Evolutionary conservation across 306 rosid species (phyloP), one percentile per base, ranked within the genome.

Genomic region (Acmispon strigosus): DNA sequence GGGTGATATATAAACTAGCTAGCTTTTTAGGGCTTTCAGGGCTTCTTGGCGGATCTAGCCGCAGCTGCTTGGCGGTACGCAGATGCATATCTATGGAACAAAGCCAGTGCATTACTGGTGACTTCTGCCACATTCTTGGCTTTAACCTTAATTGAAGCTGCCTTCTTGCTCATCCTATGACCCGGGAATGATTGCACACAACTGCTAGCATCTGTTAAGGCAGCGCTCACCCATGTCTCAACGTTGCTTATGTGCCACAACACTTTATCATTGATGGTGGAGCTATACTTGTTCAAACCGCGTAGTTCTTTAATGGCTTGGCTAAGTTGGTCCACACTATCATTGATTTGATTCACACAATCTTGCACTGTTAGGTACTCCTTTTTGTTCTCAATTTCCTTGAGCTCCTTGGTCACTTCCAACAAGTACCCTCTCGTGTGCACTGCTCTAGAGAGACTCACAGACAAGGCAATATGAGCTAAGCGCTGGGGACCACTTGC

Each of bases 181-280:
- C 87, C 86, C 0, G 83, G 83, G 1, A 89, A 73, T 2, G 70
- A 76, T 15, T 80, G 73, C 11, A 80, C 81, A 52, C 92, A 87
- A 54, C 45, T 69, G 47, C 76, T 77, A 17, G 89, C 90, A 60
- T 84, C 90, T 0, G 90, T 87, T 24, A 87, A 49, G 13, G 96
- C 90, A 0, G 89, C 62, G 32, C 92, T 76, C 1, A 75, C 82
- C 96, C 96, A 89, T 22, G 90, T 62, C 79, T 89, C 86, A 15
- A 89, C 87, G 1, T 87, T 85, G 12, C 89, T 85, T 2, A 87
- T 70, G 24, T 87, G 96, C 92, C 92, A 89, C 72, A 79, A 66
- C 16, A 80, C 19, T 19, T 67, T 65, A 20, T 80, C 84, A 16
- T 72, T 70, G 0, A 71, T 64, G 8, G 70, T 10, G n/a, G 62